phyloP scores from a whole-genome alignment of 2,329 filamentous ascomycete genomes.

The Aspergillus alliaceus region DNA sequence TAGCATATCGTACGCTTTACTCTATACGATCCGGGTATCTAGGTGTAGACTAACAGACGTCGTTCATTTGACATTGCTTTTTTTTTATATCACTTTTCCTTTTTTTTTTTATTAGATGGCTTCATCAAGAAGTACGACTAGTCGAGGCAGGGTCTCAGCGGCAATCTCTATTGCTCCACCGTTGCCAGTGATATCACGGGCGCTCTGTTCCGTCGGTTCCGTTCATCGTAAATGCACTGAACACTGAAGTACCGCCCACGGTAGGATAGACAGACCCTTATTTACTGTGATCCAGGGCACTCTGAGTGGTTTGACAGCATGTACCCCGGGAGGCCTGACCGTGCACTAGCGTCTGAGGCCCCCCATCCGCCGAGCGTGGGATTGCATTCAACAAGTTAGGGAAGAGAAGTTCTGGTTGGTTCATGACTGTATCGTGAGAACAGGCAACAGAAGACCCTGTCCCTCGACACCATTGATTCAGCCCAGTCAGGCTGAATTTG shows the following conservation, averaged over 20 bases:
- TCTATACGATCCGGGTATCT: too few species aligned
- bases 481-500: background rate
- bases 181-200: background rate
- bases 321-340: background rate
- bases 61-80: too few species aligned
- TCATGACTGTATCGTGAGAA: background rate
- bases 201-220: background rate
- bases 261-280: background rate
- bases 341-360: background rate
- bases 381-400: background rate
- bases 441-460: background rate
- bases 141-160: background rate
- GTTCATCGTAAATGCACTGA: background rate
- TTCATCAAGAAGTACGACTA: background rate
- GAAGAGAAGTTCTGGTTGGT: background rate
- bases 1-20: too few species aligned
- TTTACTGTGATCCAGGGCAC: background rate
- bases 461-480: slow-evolving; percentile 1
- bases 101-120: background rate
- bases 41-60: too few species aligned
- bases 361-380: background rate
- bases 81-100: background rate
- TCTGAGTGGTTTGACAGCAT: background rate
- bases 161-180: too few species aligned
- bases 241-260: background rate